Evolutionary conservation across 2,329 filamentous ascomycete species (phyloP).

Genomic region (Davidsoniella australis): DNA sequence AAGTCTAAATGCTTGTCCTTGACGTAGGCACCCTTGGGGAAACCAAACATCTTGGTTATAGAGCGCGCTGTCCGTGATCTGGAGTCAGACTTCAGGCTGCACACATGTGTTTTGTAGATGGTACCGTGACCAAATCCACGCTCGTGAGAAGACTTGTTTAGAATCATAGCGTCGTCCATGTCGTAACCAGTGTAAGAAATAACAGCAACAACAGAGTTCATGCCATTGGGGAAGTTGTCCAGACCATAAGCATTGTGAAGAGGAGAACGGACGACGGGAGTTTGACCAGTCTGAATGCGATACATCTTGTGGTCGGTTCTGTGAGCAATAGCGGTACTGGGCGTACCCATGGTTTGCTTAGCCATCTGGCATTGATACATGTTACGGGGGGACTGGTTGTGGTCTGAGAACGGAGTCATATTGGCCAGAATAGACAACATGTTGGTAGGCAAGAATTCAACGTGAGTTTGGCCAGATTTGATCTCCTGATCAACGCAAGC

Average conservation of each 20-base stretch:
- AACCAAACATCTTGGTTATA: constrained; percentile 74
- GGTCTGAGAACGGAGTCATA: constrained; percentile 97
- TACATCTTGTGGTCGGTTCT: constrained; percentile 97
- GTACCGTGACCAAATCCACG: constrained; percentile 90
- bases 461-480: constrained; percentile 77
- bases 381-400: constrained; percentile 95
- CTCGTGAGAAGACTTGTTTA: constrained; percentile 94
- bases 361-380: constrained; percentile 99
- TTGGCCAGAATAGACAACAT: constrained; percentile 96
- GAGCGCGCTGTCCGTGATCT: constrained; percentile 48
- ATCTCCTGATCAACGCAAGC: constrained; percentile 81
- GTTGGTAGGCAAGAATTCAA: constrained; percentile 87
- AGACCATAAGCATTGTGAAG: constrained; percentile 92
- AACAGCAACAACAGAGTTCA: constrained; percentile 88
- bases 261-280: constrained; percentile 77
- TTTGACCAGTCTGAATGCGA: constrained; percentile 85
- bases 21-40: constrained; percentile 60
- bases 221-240: constrained; percentile 95
- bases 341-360: constrained; percentile 98
- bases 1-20: constrained; percentile 52
- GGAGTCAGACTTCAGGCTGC: constrained; percentile 66
- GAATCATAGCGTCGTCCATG: constrained; percentile 99
- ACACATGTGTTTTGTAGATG: constrained; percentile 94
- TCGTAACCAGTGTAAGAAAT: constrained; percentile 98
- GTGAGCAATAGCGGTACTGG: constrained; percentile 66